Conservation (phyloP, 495 filamentous ascomycete species). For the Tuber borchii region DNA sequence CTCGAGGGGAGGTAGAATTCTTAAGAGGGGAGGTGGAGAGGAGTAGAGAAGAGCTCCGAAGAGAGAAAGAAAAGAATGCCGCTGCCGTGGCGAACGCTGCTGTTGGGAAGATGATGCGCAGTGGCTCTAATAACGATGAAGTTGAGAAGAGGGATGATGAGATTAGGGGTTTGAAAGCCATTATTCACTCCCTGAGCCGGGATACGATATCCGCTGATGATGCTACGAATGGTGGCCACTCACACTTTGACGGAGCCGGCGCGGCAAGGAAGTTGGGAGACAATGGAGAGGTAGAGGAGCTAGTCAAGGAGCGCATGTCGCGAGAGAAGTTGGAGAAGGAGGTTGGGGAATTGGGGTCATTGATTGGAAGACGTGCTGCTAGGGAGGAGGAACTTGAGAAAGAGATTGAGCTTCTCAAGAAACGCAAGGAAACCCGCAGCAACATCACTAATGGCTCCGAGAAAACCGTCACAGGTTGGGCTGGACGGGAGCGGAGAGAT, state of each 20-base stretch:
- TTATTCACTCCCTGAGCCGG: slow-evolving; percentile 87
- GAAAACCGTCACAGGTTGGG: slow-evolving; percentile 28
- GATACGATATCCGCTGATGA: slow-evolving; percentile 54
- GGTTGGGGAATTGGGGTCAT: slow-evolving; percentile 63
- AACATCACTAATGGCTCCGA: slow-evolving; percentile 37
- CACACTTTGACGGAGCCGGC: slow-evolving; percentile 19
- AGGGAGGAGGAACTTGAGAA: slow-evolving; percentile 88
- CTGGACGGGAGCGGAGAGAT: background rate
- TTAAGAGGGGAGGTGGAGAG: slow-evolving; percentile 91
- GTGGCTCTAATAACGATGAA: slow-evolving; percentile 57
- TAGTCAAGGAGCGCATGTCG: slow-evolving; percentile 52
- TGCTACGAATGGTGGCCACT: slow-evolving; percentile 25
- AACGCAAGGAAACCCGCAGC: slow-evolving; percentile 35
- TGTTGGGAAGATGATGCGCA: slow-evolving; percentile 48
- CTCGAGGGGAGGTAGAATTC: slow-evolving; percentile 92
- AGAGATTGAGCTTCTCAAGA: slow-evolving; percentile 63
- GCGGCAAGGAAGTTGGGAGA: background rate
- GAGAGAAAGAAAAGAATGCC: slow-evolving; percentile 83
- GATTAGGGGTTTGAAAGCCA: slow-evolving; percentile 91
- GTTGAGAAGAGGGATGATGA: slow-evolving; percentile 94
- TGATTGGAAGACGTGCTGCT: slow-evolving; percentile 61
- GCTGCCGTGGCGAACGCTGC: slow-evolving; percentile 53
- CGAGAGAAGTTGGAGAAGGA: slow-evolving; percentile 67
- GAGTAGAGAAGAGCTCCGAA: slow-evolving; percentile 77
- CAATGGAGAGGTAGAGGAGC: slow-evolving; percentile 46